A percentile compares a stretch with the other conserved stretches of the same genome.
phyloP scores from a whole-genome alignment of 2,329 filamentous ascomycete species.

The Pseudogymnoascus sp. region DNA sequence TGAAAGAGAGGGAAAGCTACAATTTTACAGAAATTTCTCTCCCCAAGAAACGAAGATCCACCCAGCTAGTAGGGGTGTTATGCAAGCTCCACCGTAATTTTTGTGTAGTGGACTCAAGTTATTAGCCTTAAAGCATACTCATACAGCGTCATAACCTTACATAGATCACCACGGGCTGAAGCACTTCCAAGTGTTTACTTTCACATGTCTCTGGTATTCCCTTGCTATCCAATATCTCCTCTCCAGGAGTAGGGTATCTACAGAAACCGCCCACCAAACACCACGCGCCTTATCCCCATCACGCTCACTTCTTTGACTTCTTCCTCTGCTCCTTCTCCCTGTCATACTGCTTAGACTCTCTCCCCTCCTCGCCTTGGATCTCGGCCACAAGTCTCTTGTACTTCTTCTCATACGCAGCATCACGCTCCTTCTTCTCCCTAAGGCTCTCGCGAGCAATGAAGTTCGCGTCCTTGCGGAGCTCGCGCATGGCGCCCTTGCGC shows the following conservation, averaged over 20 bases:
- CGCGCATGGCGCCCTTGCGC: constrained; percentile 86
- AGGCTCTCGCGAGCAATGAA: constrained; percentile 90
- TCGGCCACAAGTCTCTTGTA: constrained; percentile 85
- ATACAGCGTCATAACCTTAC: not conserved
- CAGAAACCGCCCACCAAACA: constrained; percentile 3
- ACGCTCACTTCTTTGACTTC: constrained; percentile 43
- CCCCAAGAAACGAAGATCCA: not conserved
- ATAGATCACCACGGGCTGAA: not conserved
- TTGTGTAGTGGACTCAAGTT: not conserved
- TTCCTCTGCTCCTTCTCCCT: constrained; percentile 72
- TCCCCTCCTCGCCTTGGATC: constrained; percentile 90
- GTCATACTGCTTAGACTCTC: constrained; percentile 81
- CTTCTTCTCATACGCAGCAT: constrained; percentile 93
- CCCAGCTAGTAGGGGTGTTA: not conserved
- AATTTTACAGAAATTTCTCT: constrained; percentile 3
- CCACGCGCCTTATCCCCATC: not conserved
- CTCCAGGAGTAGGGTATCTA: constrained; percentile 3
- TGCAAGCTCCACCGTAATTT: not conserved
- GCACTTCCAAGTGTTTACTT: not conserved
- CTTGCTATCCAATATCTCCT: constrained; percentile 1
- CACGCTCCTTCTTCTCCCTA: constrained; percentile 84
- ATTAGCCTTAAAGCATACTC: too few relatives aligned
- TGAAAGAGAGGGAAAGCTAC: not conserved
- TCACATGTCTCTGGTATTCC: not conserved
- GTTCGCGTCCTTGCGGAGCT: constrained; percentile 88